Percentiles rank a stretch among this genome's conserved stretches.
Evolutionary conservation across 1,284 basidiomycete genomes (phyloP).

Genomic region (Cutaneotrichosporon daszewskae): DNA sequence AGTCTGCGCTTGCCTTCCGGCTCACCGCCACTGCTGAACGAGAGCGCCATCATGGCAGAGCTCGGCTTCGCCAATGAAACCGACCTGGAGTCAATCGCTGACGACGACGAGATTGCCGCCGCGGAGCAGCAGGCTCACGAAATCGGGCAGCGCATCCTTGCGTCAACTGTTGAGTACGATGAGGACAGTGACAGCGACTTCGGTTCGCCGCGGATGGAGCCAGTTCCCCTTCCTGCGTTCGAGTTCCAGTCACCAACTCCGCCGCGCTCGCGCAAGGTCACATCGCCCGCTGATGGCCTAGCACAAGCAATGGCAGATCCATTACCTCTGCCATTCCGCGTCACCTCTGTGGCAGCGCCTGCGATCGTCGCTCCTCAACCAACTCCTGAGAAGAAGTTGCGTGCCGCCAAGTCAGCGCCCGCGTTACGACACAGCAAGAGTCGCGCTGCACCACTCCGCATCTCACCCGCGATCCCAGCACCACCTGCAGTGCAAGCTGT

Average conservation of each 20-base stretch:
- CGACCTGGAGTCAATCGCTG: constrained; percentile 10
- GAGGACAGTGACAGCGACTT: constrained; percentile 2
- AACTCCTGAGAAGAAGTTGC: too few relatives aligned
- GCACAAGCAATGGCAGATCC: background rate
- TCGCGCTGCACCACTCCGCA: constrained; percentile 16
- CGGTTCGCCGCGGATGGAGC: too few relatives aligned
- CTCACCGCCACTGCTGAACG: constrained; percentile 11
- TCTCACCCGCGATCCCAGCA: constrained; percentile 27
- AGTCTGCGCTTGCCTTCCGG: background rate
- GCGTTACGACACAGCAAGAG: constrained; percentile 2
- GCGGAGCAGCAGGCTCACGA: constrained; percentile 8
- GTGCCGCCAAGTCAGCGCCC: constrained; percentile 11
- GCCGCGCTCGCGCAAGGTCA: background rate
- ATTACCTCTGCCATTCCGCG: background rate
- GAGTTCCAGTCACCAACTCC: constrained; percentile 2
- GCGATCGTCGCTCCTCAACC: too few relatives aligned
- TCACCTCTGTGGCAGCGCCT: too few relatives aligned
- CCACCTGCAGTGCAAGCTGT: constrained; percentile 26
- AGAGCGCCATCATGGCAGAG: constrained; percentile 4
- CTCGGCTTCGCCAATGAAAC: constrained; percentile 3
- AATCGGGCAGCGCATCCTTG: constrained; percentile 17
- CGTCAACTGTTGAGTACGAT: constrained; percentile 18
- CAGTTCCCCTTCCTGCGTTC: background rate
- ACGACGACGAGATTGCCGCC: constrained; percentile 10
- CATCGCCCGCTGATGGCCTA: background rate